Evolutionary conservation across 805 yeast species (phyloP), one percentile per base, ranked within the genome.

Genomic region (Cyberlindnera maritima): DNA sequence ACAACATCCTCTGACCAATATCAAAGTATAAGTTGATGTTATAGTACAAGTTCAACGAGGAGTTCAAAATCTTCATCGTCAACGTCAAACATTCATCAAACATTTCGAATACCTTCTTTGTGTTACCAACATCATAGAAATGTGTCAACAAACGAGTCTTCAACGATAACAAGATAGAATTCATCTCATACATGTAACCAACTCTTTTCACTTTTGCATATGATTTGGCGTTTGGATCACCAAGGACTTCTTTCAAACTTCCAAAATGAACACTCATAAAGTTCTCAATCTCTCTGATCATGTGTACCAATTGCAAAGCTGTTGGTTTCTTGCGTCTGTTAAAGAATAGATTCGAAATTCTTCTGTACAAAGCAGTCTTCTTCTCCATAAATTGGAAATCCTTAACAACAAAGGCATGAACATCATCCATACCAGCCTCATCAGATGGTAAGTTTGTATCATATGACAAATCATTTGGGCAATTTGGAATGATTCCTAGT

Each of bases 141-240:
- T 71, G 69, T n/a, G 68, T 51, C 44, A 66, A 65, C 3, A 79
- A 43, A 40, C 68, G 71, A 32, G 55, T 61, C 44, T 64, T 62
- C 12, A 78, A 46, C 10, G 72, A 58, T 12, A 68, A 50, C 38
- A 63, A 50, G 44, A 71, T 15, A 0, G 56, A 65, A 13, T 67
- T 58, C 36, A 64, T 58, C 37, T 66, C 64, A 33, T 55, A 44
- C 18, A 54, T 35, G 39, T 60, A 60, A 2, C 48, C 37, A 2
- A 59, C 52, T 28, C 53, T 63, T 31, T 60, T 60, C 12, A 53
- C 59, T 15, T 54, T 50, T 2, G 47, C 62, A 18, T 39, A 55
- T 13, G 51, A 46, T 14, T 45, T 41, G 9, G 53, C 35, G 1
- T 34, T 39, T 3, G 43, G 14, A 8, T 57, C 54, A n/a, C 44